These are phyloP conservation scores for Salvia rosmarinus DNA, from an alignment of 257 asterid species.

Conservation along the genomic window DNA sequence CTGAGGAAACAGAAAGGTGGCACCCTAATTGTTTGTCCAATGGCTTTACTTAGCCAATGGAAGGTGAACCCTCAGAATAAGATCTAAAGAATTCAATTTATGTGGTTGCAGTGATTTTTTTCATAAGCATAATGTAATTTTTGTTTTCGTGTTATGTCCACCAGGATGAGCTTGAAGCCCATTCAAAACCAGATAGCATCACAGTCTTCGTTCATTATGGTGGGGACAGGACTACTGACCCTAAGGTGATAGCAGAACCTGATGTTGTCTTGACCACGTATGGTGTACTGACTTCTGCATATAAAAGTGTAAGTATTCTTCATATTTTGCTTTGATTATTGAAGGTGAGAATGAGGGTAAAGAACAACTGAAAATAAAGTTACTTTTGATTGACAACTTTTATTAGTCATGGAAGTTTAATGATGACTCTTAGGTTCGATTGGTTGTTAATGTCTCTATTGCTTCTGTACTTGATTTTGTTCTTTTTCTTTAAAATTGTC, in stretches of 20 bases:
- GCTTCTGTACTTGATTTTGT: background rate
- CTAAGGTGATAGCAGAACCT: constrained; percentile 62
- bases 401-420: no score
- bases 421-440: no score
- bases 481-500: background rate
- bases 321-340: background rate
- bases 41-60: constrained; percentile 95
- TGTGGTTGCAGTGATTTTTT: background rate
- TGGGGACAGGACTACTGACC: constrained; percentile 60
- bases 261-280: constrained; percentile 88
- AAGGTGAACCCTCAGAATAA: constrained; percentile 50
- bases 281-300: constrained; percentile 68
- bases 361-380: no score
- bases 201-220: constrained; percentile 76
- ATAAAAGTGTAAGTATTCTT: constrained; percentile 55
- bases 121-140: background rate
- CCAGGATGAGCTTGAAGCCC: constrained; percentile 79
- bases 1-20: constrained; percentile 65
- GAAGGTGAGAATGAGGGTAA: no score
- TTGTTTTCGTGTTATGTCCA: constrained; percentile 9
- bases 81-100: background rate
- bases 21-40: constrained; percentile 84
- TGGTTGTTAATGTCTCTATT: background rate
- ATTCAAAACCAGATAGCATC: constrained; percentile 62
- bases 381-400: no score